Base-by-base conservation (phyloP, 2,329 filamentous ascomycete species). In the Blastomyces parvus region DNA sequence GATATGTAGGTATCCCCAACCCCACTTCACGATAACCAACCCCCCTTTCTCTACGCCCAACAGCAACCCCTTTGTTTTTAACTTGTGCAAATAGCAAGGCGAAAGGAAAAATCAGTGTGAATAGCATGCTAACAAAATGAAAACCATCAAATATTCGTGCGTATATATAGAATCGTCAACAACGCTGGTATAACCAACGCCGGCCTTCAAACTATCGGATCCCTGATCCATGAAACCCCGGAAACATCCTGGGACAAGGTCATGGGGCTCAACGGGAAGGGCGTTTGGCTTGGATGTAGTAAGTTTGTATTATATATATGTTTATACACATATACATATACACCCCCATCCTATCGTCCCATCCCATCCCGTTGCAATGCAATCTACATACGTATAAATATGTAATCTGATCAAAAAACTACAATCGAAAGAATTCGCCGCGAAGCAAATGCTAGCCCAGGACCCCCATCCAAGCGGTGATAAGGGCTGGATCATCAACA, bases 131-230 rank as follows among this genome's bases (percentile, higher is more conserved):
- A 36, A 55, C 14, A 36, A 36, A 55, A 36, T 55, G 52, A n/a
- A 52, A 50, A 50, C 42, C 7, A 46, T 42, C 48, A 8, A 52
- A 52, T 52, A 14, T 11, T 13, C 30, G 17, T 27, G 11, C 33
- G 19, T 36, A 11, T 25, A 14, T 33, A 42, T 67, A 80, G 78
- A 0, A 69, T 82, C 59, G 77, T 80, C 53, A 81, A 81, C 62
- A 81, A 81, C 66, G 80, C 83, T 0, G 83, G 83, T 0, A 77
- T 84, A 0, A 74, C 72, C 22, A 44, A 27, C 30, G 52, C n/a
- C 0, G 59, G 33, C 38, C 22, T 14, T 25, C 46, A 61, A 40
- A 7, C n/a, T 0, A 71, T 73, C 0, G 66, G 67, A 1, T 6
- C 8, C 40, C 73, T 74, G 0, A 71, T 84, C 6, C 83, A 84